Conservation (phyloP, 139 green algal species). For the Ulvella scutata region DNA sequence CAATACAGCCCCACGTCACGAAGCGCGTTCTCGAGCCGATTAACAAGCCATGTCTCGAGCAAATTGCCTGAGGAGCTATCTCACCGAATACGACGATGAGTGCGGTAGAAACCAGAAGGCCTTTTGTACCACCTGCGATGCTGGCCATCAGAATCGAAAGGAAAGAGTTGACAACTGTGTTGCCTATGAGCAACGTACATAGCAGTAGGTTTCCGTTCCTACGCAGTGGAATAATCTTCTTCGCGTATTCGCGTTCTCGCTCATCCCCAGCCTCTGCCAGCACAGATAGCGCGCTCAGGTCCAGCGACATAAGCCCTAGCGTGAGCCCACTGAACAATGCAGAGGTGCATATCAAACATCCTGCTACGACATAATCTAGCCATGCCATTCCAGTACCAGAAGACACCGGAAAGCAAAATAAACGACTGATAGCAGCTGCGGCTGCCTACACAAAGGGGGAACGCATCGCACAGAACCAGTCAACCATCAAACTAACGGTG, state of each 20-base stretch:
- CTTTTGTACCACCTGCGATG: conserved; percentile 19
- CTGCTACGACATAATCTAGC: not conserved
- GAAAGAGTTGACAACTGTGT: conserved; percentile 35
- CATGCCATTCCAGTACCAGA: not conserved
- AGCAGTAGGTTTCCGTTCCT: conserved; percentile 44
- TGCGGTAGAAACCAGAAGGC: conserved; percentile 28
- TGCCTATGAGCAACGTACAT: conserved; percentile 51
- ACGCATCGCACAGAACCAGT: no score
- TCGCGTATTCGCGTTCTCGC: conserved; percentile 7
- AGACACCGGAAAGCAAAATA: no score
- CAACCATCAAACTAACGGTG: no score
- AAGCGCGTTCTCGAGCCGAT: conserved; percentile 31
- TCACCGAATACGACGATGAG: conserved; percentile 44
- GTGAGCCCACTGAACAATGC: conserved; percentile 23
- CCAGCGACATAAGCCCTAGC: conserved; percentile 21
- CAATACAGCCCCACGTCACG: conserved; percentile 23
- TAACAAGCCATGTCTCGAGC: conserved; percentile 33
- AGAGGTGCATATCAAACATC: conserved; percentile 6
- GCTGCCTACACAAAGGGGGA: no score
- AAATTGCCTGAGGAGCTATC: conserved; percentile 42
- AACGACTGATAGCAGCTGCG: no score
- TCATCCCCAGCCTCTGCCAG: conserved; percentile 12
- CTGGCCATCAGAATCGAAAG: conserved; percentile 31
- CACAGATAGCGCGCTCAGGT: conserved; percentile 13
- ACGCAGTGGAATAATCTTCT: conserved; percentile 27